Base-by-base conservation (phyloP, 192 early-diverging fungal species). In the Blastocladiella britannica region DNA sequence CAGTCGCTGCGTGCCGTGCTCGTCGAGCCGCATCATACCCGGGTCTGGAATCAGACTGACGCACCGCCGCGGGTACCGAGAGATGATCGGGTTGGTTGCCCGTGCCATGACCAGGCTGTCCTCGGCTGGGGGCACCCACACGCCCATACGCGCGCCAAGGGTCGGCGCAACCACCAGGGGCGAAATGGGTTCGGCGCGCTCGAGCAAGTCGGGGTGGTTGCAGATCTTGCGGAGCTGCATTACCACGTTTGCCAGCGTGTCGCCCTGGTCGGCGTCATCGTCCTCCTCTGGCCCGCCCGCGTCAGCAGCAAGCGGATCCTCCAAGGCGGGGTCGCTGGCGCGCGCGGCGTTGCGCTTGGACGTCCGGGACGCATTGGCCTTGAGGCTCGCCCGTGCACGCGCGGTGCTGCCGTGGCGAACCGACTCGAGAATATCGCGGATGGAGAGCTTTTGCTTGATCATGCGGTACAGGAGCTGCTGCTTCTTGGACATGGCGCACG, bases 291-390 rank as follows among this genome's bases (percentile, higher is more conserved):
- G 51, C 25, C 77, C 69, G 18, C 72, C 80, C 3, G 80, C 73
- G 24, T 78, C 72, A 31, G 78, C 78, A 63, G 83, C 80, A 57
- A 89, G 59, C 6, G 86, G 65, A 55, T 89, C 37, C 3, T 47
- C 37, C 30, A 89, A 63, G 65, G 87, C 86, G 1, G 86, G 86
- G 67, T 89, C 85, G 56, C 85, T 89, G 63, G 83, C 85, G 29
- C 87, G 85, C 63, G 87, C 87, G 61, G 85, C 80, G 75, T 87
- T 85, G 64, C 87, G 87, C 87, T 87, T 89, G n/a, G 90, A 85
- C 51, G 74, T 75, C 15, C 85, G 84, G 23, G 70, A 72, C 54
- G 83, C 81, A 53, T 66, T 70, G 15, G 59, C 59, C 30, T 60
- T 53, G 22, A 55, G 56, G 1, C 58, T 52, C 25, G 77, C 69